Percentiles rank a stretch among this genome's conserved stretches.
Conservation (phyloP, 2,329 filamentous ascomycete genomes). For the Sclerotinia minor region DNA sequence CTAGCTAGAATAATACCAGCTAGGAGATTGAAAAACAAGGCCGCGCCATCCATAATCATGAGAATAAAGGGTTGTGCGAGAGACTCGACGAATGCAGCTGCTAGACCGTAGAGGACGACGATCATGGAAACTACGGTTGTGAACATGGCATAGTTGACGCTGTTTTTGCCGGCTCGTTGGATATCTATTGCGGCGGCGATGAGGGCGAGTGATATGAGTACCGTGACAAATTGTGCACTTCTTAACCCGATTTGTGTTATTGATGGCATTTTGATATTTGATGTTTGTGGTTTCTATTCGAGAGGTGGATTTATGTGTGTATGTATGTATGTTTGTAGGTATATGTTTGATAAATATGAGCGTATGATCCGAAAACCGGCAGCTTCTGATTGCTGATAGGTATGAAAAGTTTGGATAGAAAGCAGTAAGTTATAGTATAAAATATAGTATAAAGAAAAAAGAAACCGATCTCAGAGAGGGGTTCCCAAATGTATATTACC, state of each 20-base stretch:
- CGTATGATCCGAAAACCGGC: neutral
- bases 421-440: too few relatives aligned
- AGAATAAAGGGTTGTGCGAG: constrained; percentile 53
- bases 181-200: constrained; percentile 40
- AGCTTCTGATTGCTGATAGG: neutral
- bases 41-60: constrained; percentile 57
- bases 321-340: too few relatives aligned
- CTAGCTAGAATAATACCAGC: constrained; percentile 69
- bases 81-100: constrained; percentile 54
- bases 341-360: neutral
- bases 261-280: constrained; percentile 31
- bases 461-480: neutral
- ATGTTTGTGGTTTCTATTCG: neutral
- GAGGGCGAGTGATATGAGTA: constrained; percentile 39
- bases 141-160: constrained; percentile 64
- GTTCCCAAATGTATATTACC: neutral
- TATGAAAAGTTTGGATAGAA: neutral
- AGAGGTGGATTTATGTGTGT: neutral
- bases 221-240: constrained; percentile 36
- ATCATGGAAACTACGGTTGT: constrained; percentile 66
- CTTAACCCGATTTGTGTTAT: constrained; percentile 36
- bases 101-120: constrained; percentile 62
- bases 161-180: constrained; percentile 63
- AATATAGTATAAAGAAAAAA: neutral
- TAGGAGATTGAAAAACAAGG: constrained; percentile 67